phyloP scores from a whole-genome alignment of 1,139 yeast genomes.

The Candida smagusa region DNA sequence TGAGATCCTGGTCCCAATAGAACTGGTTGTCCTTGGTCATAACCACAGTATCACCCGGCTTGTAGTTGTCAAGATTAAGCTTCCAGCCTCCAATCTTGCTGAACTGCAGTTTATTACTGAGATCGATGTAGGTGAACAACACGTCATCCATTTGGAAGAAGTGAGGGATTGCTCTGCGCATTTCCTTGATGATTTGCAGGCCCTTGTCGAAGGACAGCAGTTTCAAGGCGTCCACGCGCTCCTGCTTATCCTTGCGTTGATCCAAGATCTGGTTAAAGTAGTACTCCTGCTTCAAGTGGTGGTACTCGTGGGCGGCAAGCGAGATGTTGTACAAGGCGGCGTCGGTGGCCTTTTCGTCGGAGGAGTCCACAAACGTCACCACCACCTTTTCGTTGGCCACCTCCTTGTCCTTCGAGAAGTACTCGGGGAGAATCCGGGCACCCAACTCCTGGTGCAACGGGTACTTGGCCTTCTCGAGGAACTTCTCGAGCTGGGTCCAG shows the following conservation, averaged over 20 bases:
- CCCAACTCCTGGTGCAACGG: slow-evolving; percentile 56
- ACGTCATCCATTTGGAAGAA: slow-evolving; percentile 42
- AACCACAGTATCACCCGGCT: slow-evolving; percentile 43
- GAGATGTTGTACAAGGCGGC: slow-evolving; percentile 42
- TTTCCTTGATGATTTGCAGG: slow-evolving; percentile 37
- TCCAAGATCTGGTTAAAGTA: slow-evolving; percentile 37
- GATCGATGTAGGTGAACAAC: slow-evolving; percentile 51
- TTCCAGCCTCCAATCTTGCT: slow-evolving; percentile 42
- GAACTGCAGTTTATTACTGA: slow-evolving; percentile 31
- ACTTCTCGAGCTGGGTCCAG: slow-evolving; percentile 41
- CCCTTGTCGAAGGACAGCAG: slow-evolving; percentile 36
- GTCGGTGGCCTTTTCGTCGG: slow-evolving; percentile 33
- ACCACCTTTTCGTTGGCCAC: slow-evolving; percentile 42
- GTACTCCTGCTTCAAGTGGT: slow-evolving; percentile 40
- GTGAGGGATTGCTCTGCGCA: slow-evolving; percentile 51
- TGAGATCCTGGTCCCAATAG: slow-evolving; percentile 31
- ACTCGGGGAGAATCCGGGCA: slow-evolving; percentile 29
- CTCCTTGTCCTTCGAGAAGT: slow-evolving; percentile 30
- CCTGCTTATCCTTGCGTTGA: slow-evolving; percentile 41
- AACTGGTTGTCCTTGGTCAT: slow-evolving; percentile 28
- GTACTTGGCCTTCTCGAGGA: slow-evolving; percentile 43
- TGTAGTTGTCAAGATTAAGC: slow-evolving; percentile 27
- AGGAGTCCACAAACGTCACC: slow-evolving; percentile 50
- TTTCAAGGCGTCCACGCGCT: slow-evolving; percentile 42
- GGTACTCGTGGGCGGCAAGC: slow-evolving; percentile 53